Base-by-base conservation (phyloP, 441 rosid species). In the Breynia disticha region DNA sequence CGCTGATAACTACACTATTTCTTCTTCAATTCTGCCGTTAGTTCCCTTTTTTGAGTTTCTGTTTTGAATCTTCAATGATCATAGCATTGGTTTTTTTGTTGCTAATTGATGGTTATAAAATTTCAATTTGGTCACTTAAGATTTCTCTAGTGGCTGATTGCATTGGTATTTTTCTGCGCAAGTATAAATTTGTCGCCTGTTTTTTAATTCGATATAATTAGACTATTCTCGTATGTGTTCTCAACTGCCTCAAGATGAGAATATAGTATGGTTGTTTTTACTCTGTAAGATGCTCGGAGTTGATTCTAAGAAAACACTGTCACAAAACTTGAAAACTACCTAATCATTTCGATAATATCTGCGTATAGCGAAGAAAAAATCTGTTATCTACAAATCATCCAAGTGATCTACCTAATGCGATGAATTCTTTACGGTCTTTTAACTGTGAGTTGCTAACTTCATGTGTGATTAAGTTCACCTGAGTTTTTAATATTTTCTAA, bases 1-100 rank as follows among this genome's bases (percentile, higher is more conserved):
- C 68, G 65, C 82, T 32, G 86, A 91, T 61, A 72, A 56, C 64
- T 88, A 82, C 72, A 79, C 95, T 55, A 63, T 76, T 67, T 52
- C 54, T 52, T 75, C 95, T 28, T 83, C 95, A 0, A 55, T 84
- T 47, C 79, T 83, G 38, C 94, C 97, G 97, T 91, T 69, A 77
- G 85, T 64, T 52, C 51, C 44, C 66, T 43, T 52, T 58, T 58
- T 22, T 0, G 37, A 16, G 45, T 44, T 35, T 4, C 24, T 3
- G 2, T 28, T 15, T n/a, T 16, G 44, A 2, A 7, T 11, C 50
- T 52, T 13, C 8, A 11, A 38, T 46, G n/a, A n/a, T n/a, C n/a
- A n/a, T 11, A 28, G 41, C 41, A 37, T 37, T 11, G 11, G 41
- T 37, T 11, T 37, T 37, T 37, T 37, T 37, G 11, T 37, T 6